Conservation (phyloP, 179 eudicot genomes). For the Camellia oleifera region DNA sequence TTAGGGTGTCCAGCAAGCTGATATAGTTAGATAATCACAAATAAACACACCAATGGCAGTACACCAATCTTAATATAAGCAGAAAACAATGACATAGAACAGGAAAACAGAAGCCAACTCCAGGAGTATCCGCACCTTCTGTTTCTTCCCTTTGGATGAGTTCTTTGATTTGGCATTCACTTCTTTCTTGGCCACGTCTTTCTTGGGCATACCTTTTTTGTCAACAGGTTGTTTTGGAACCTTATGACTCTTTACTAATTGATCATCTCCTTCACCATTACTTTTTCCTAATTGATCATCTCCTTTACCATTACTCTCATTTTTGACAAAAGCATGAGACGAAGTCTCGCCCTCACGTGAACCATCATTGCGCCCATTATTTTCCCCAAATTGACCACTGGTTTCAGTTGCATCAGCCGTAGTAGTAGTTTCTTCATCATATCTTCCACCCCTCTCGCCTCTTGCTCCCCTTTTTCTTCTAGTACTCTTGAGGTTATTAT, state of each 20-base stretch:
- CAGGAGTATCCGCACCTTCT: slow-evolving; percentile 47
- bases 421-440: slow-evolving; percentile 37
- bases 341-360: slow-evolving; percentile 23
- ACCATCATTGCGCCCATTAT: slow-evolving; percentile 25
- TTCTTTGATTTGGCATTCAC: slow-evolving; percentile 48
- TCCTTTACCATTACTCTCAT: slow-evolving; percentile 29
- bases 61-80: background rate
- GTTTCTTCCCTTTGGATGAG: slow-evolving; percentile 64
- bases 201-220: slow-evolving; percentile 45
- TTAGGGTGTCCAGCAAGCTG: background rate
- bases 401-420: slow-evolving; percentile 23
- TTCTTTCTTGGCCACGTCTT: slow-evolving; percentile 59
- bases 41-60: background rate
- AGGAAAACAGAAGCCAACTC: background rate
- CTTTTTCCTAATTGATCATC: slow-evolving; percentile 25
- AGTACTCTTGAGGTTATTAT: slow-evolving; percentile 55
- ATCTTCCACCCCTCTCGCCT: slow-evolving; percentile 42
- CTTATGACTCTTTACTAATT: slow-evolving; percentile 23
- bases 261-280: slow-evolving; percentile 17
- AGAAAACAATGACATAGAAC: background rate
- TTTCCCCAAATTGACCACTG: slow-evolving; percentile 22
- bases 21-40: background rate
- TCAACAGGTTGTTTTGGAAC: slow-evolving; percentile 35
- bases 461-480: slow-evolving; percentile 68
- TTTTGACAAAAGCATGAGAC: slow-evolving; percentile 23